Percentiles rank a stretch among this genome's conserved stretches.
phyloP scores from a whole-genome alignment of 2,329 filamentous ascomycete genomes.

The Scedosporium minutisporum region DNA sequence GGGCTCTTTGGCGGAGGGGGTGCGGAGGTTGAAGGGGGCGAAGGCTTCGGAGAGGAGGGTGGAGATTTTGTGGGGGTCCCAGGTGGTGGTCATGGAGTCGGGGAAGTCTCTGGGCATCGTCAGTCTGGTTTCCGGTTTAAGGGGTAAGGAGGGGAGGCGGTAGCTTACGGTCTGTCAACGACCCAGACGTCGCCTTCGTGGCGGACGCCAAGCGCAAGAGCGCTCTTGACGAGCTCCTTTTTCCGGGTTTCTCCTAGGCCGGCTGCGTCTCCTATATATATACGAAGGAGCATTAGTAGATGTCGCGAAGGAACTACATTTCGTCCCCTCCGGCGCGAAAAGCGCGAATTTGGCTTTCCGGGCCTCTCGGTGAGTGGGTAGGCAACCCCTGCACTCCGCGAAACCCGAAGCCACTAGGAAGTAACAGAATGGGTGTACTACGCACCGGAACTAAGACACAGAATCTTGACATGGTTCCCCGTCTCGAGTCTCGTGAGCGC shows the following conservation, averaged over 20 bases:
- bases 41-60: constrained; percentile 64
- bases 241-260: constrained; percentile 76
- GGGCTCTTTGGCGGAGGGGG: constrained; percentile 20
- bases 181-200: constrained; percentile 73
- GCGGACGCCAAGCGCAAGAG: constrained; percentile 63
- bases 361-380: background rate
- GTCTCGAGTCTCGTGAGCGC: constrained; percentile 70
- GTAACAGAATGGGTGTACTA: background rate
- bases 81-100: constrained; percentile 76
- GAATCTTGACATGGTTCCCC: constrained; percentile 86
- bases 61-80: constrained; percentile 64
- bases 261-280: constrained; percentile 61
- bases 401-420: constrained; percentile 1
- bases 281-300: constrained; percentile 8
- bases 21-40: constrained; percentile 49
- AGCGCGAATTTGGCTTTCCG: background rate
- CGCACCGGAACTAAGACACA: constrained; percentile 78
- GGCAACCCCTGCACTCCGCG: no score
- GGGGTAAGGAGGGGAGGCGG: background rate
- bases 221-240: constrained; percentile 75
- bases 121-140: background rate
- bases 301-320: background rate
- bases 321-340: background rate
- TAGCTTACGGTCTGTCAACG: constrained; percentile 61
- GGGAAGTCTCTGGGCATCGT: constrained; percentile 51